Evolutionary conservation across 352 stramenopile species (phyloP), one percentile per base, ranked within the genome.

Genomic region (Blastocystis sp.): DNA sequence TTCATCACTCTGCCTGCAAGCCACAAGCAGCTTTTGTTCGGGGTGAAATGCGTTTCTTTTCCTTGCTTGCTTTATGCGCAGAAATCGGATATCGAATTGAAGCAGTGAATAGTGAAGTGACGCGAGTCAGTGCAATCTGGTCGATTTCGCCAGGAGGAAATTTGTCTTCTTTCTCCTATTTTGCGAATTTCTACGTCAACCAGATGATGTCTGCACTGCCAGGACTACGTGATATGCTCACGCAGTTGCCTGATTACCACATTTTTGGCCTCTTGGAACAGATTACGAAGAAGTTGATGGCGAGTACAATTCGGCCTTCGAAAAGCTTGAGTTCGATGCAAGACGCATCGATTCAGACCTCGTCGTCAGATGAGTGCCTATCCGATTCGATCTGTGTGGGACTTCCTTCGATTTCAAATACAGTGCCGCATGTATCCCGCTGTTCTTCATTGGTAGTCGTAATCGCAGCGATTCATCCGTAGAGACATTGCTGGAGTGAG

Each of bases 401-500:
- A 9, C n/a, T 23, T 23, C 56, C 62, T 29, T 73, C 23, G 26
- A 66, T 84, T 45, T 66, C 45, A n/a, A 84, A 68, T 39, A 66
- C 73, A 11, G 20, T 84, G 11, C 50, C 45, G 0, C 39, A 66
- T 29, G 50, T 53, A 2, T 73, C 62, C 8, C 23, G 47, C 15
- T 73, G n/a, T 59, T 59, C 50, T n/a, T 13, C 13, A 34, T 1
- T 34, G 29, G 29, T 34, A 34, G 29, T 34, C 29, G 29, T 34
- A 1, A 34, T 34, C 29, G 29, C 29, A 34, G 29, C 1, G 29
- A 34, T 59, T 59, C 20, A 59, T 59, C 29, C 50, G 29, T 66
- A 84, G 50, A 61, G 29, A 18, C 54, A 68, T 26, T 88, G 66
- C 41, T 88, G 77, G 77, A 61, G 70, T 15, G 77, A 88, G n/a